Evolutionary conservation across 177 flowering plant genomes (phyloP).

Genomic region (Telopea speciosissima): DNA sequence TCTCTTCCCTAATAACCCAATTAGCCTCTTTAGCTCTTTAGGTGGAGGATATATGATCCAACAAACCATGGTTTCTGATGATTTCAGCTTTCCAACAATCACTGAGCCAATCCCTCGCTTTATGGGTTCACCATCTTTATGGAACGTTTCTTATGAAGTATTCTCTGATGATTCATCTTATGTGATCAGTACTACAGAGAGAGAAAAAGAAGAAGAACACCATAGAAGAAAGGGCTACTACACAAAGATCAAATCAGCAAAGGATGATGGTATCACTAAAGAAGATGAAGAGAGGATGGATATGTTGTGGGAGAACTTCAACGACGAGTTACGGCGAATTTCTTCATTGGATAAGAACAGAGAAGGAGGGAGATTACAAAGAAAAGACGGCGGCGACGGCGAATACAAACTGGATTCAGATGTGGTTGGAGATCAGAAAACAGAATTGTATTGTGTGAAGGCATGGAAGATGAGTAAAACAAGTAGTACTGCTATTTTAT

Average conservation of each 20-base stretch:
- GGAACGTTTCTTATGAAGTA: slow-evolving; percentile 24
- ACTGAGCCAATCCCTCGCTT: slow-evolving; percentile 7
- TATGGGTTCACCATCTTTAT: slow-evolving; percentile 31
- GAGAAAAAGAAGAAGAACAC: neutral
- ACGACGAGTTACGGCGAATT: slow-evolving; percentile 28
- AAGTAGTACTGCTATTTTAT: slow-evolving; percentile 6
- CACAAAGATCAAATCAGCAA: neutral
- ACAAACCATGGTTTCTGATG: slow-evolving; percentile 24
- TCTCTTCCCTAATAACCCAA: neutral
- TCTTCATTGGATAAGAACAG: neutral
- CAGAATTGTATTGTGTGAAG: slow-evolving; percentile 20
- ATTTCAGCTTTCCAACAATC: slow-evolving; percentile 45
- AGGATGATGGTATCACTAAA: neutral
- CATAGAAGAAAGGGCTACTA: slow-evolving; percentile 14
- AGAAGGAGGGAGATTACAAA: neutral
- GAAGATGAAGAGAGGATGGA: slow-evolving; percentile 55
- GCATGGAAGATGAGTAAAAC: slow-evolving; percentile 23
- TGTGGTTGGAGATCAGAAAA: slow-evolving; percentile 5
- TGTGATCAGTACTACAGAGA: neutral
- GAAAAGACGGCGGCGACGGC: neutral
- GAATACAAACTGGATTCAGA: no score
- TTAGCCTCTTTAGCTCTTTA: no score
- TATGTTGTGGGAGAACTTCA: slow-evolving; percentile 56
- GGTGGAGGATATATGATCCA: slow-evolving; percentile 6
- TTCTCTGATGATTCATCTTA: neutral